Evolutionary conservation across 2,329 filamentous ascomycete genomes (phyloP), one percentile per base, ranked within the genome.

Genomic region (Claviceps monticola): DNA sequence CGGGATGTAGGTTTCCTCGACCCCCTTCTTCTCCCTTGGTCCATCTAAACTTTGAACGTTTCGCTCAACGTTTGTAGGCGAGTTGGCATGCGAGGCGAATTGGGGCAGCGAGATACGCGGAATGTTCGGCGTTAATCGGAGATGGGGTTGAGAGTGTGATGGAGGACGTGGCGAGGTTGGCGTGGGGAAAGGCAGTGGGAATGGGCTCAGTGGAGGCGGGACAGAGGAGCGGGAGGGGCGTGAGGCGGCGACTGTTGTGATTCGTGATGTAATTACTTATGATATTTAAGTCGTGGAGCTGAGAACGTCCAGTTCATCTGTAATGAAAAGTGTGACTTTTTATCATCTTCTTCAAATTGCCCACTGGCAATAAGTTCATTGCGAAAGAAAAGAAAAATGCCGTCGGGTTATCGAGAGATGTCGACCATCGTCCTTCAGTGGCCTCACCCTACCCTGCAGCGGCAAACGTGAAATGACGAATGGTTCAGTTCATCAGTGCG

Each of bases 101-200:
- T 23, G 58, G 60, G 1, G 64, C 62, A 0, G 47, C 59, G 23
- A 50, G 52, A 5, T 69, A 68, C 43, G 34, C 60, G 9, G 67
- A 70, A 51, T 68, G 66, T 50, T 70, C 67, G 5, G 65, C 67
- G 46, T 54, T 59, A 11, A 68, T 63, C 6, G 66, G 67, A 1
- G 61, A 70, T 21, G 66, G 65, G 5, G 56, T 69, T 51, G 59
- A 62, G 13, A 54, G 53, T 4, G 43, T 68, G 2, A 55, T 70
- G 2, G 61, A 66, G 11, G 58, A 60, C 1, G 56, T 58, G 26
- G 61, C 46, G 2, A 52, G 49, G 36, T 61, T 62, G 51, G 62
- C 62, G 0, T 57, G 57, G 9, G 51, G 55, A 37, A 54, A 58
- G 23, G 54, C 55, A 42, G 34, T 61, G 2, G 56, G 21, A 14